phyloP scores from a whole-genome alignment of 2,329 filamentous ascomycete genomes.

The Xylariales sp. region DNA sequence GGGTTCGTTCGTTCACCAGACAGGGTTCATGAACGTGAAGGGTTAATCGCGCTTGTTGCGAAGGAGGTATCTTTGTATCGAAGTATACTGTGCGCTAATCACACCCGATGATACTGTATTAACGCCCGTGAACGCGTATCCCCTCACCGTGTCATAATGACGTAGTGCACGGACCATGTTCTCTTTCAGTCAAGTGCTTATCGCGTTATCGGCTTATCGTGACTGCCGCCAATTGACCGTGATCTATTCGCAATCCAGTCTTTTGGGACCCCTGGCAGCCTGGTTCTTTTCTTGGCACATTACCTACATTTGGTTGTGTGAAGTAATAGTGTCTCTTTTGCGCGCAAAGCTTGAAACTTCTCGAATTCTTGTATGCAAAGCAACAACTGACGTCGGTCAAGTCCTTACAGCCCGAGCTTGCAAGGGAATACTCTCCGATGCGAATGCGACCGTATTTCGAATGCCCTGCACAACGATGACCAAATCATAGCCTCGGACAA shows the following conservation, averaged over 20 bases:
- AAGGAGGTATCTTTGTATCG: background rate
- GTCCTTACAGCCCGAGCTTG: slow-evolving; percentile 10
- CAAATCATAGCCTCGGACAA: slow-evolving; percentile 43
- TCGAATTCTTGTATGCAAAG: slow-evolving; percentile 20
- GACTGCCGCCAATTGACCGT: slow-evolving; percentile 36
- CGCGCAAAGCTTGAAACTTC: slow-evolving; percentile 35
- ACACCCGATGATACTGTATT: slow-evolving; percentile 4
- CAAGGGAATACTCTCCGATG: slow-evolving; percentile 27
- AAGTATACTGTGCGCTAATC: slow-evolving; percentile 16
- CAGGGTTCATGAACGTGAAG: too few relatives aligned
- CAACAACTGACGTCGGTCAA: slow-evolving; percentile 28
- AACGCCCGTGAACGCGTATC: too few relatives aligned
- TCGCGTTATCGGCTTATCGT: slow-evolving; percentile 36
- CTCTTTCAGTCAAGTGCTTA: slow-evolving; percentile 18
- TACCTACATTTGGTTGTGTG: slow-evolving; percentile 22
- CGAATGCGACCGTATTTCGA: slow-evolving; percentile 30
- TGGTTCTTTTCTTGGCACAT: slow-evolving; percentile 32
- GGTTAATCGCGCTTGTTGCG: background rate
- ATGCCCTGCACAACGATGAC: slow-evolving; percentile 36
- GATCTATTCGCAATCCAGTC: slow-evolving; percentile 30
- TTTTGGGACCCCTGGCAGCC: slow-evolving; percentile 34
- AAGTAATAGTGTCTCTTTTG: slow-evolving; percentile 32
- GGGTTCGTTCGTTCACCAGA: too few relatives aligned
- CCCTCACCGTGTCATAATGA: slow-evolving; percentile 31
- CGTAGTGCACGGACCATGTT: slow-evolving; percentile 37